Conservation (phyloP, 768 basidiomycete species). For the Boletus reticulatus region DNA sequence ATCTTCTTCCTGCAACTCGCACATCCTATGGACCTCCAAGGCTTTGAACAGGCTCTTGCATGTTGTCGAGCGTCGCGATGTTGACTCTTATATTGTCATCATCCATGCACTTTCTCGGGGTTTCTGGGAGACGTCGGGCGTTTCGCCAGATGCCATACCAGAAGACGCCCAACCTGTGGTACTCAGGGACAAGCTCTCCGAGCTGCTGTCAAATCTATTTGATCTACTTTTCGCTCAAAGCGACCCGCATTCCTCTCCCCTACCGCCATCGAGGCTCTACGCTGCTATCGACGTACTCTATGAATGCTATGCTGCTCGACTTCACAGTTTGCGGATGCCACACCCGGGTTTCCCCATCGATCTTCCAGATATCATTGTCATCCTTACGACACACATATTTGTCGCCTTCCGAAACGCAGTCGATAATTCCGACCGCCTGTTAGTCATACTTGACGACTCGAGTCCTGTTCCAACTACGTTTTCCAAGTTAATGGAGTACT, state of each 20-base stretch:
- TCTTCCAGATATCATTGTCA: constrained; percentile 24
- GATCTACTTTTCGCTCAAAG: constrained; percentile 16
- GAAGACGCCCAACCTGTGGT: not conserved
- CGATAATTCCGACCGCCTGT: constrained; percentile 10
- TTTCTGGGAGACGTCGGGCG: constrained; percentile 7
- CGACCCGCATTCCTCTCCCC: not conserved
- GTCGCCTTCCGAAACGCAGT: constrained; percentile 10
- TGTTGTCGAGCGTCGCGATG: constrained; percentile 30
- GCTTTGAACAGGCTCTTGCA: constrained; percentile 38
- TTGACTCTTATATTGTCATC: constrained; percentile 33
- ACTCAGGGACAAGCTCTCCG: constrained; percentile 21
- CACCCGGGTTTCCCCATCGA: constrained; percentile 6
- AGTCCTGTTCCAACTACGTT: constrained; percentile 33
- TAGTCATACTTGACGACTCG: constrained; percentile 25
- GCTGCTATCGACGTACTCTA: constrained; percentile 26
- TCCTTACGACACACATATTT: constrained; percentile 21
- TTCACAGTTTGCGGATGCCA: constrained; percentile 16
- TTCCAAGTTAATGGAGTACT: constrained; percentile 25
- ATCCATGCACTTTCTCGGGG: constrained; percentile 27
- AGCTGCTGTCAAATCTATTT: constrained; percentile 23
- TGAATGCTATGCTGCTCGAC: constrained; percentile 18
- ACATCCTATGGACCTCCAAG: constrained; percentile 43
- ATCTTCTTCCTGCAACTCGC: constrained; percentile 32
- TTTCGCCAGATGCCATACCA: not conserved
- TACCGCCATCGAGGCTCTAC: constrained; percentile 4